Base-by-base conservation (phyloP, 2,329 filamentous ascomycete genomes). In the Arthroderma uncinatum region DNA sequence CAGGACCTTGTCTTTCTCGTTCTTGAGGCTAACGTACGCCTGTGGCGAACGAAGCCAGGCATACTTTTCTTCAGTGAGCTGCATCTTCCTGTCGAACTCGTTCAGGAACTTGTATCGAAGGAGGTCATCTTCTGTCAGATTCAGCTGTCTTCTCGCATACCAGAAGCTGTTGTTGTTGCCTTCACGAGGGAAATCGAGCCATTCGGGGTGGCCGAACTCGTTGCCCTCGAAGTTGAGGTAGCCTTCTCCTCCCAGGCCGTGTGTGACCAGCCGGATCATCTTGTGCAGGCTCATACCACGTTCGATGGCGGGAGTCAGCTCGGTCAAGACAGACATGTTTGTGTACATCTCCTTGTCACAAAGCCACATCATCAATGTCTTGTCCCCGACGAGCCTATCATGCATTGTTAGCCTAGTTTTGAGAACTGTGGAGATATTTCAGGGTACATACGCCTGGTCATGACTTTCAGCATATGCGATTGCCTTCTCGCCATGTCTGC, bases 201-300 rank as follows among this genome's bases (percentile, higher is more conserved):
- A 98, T 73, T 98, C 93, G 0, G 93, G 93, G 69, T 98, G 93
- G 0, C 93, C 93, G 67, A 98, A 98, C 73, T 98, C 93, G 72
- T 98, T 98, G 60, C 93, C 93, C 74, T 96, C 91, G 65, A 98
- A 98, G 76, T 97, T 98, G 55, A 98, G 86, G 68, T 95, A 98
- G 39, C 92, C 93, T 73, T 98, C 93, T 57, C 93, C 93, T 59
- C 93, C 93, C 14, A 98, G 81, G 42, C 80, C 82, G 69, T 98
- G 92, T 1, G 93, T 97, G 62, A 98, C 77, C 14, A 98, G 82
- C 12, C 93, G 87, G 66, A 98, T 96, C 86, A 98, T 86, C 78
- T 98, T 98, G 80, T 98, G 93, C 37, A 98, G 77, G 2, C 88
- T 82, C 77, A 98, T 86, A 56, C 93, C 93, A 53, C 93, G 85